Base-by-base conservation (phyloP, 2,329 filamentous ascomycete genomes). In the Teratosphaeria gauchensis region DNA sequence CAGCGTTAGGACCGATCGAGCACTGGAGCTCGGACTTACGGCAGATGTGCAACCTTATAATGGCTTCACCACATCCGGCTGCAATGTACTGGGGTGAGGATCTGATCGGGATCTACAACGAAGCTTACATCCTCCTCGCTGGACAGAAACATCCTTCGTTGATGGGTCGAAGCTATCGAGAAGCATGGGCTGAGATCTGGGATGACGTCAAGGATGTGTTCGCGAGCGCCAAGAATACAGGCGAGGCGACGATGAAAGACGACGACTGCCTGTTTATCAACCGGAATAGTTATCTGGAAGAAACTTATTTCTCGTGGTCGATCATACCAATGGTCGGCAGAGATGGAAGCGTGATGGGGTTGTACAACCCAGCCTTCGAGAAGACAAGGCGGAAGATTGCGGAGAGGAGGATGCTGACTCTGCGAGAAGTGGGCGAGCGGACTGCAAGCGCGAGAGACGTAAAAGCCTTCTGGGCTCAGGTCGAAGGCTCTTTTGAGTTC, bases 241-340 rank as follows among this genome's bases (percentile, higher is more conserved):
- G 89, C 0, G 85, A 91, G 73, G 87, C 89, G 0, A 90, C 86
- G 0, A 89, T 92, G 87, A 92, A 91, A 71, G 85, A 92, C 63
- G 89, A 94, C 65, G 88, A 92, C 62, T 84, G 84, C 58, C 76
- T 92, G 1, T 90, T 91, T 66, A 80, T 94, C 33, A 78, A 81
- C 53, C 82, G 89, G 7, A 82, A 84, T 62, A 83, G 84, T 1
- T 90, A 82, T 61, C 73, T 90, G 1, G 88, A 95, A 71, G 89
- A 94, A 69, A 85, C 87, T 0, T 92, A 89, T 69, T 92, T 92
- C 70, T 89, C 86, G 12, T 92, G 88, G 88, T 88, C 85, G 1
- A 84, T 92, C 51, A 86, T 92, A 30, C 89, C 89, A 0, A 78
- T 92, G 62, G 82, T 92, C 1, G 89, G 88, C 2, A 79, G 81